phyloP scores from a whole-genome alignment of 1,284 basidiomycete genomes.

The Fistulinella cinereoalba region DNA sequence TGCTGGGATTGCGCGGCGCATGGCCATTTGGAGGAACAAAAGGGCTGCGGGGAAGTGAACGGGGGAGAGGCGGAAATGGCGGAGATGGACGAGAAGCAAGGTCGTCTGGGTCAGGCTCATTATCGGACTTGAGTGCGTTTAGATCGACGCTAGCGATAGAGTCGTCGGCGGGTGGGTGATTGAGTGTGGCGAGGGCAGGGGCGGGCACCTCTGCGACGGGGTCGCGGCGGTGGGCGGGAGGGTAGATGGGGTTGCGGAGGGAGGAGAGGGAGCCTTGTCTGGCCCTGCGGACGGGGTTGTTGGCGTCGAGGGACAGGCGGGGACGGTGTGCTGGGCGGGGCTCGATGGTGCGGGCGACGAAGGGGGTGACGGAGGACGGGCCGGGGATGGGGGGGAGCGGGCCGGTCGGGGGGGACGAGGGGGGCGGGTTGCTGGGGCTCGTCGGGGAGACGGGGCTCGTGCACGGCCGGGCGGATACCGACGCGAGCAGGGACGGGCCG shows the following conservation, averaged over 20 bases:
- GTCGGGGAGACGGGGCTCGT: background rate
- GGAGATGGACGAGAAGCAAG: slow-evolving; percentile 27
- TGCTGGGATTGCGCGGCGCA: slow-evolving; percentile 23
- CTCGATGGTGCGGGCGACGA: slow-evolving; percentile 25
- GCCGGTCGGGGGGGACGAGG: slow-evolving; percentile 29
- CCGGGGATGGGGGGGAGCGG: slow-evolving; percentile 34
- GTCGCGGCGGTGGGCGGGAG: slow-evolving; percentile 8
- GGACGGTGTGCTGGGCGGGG: slow-evolving; percentile 18
- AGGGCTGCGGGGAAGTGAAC: slow-evolving; percentile 10
- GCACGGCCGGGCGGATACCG: slow-evolving; percentile 8
- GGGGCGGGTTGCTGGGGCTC: slow-evolving; percentile 26
- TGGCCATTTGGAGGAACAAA: slow-evolving; percentile 21
- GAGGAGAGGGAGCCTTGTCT: slow-evolving; percentile 33
- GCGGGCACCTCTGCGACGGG: slow-evolving; percentile 25
- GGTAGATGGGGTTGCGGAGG: slow-evolving; percentile 26
- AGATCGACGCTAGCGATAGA: slow-evolving; percentile 30
- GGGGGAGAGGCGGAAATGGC: slow-evolving; percentile 25
- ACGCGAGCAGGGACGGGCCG: slow-evolving; percentile 14
- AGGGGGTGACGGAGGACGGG: slow-evolving; percentile 17
- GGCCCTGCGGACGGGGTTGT: slow-evolving; percentile 15
- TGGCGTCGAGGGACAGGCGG: slow-evolving; percentile 19
- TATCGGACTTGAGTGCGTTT: slow-evolving; percentile 29
- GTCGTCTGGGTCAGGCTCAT: slow-evolving; percentile 29
- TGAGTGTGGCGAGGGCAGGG: no score
- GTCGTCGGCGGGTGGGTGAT: no score